Evolutionary conservation across 2,329 filamentous ascomycete genomes (phyloP).

Genomic region (Cucurbitaria berberidis): DNA sequence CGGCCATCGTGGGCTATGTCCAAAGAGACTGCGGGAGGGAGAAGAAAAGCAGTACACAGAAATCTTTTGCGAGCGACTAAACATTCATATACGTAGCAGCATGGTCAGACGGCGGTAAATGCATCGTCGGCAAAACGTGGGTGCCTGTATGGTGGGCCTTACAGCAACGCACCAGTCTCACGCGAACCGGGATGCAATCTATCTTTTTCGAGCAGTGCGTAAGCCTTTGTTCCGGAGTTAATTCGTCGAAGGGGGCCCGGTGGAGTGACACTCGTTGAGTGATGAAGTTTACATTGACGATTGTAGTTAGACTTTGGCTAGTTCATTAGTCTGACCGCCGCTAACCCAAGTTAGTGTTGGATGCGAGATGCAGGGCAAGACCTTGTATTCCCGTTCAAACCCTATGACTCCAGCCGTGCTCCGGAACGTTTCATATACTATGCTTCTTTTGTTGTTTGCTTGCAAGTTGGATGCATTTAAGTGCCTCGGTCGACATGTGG

Average conservation of each 20-base stretch:
- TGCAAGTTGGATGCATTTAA: neutral
- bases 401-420: neutral
- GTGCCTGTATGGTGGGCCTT: slow-evolving; percentile 7
- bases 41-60: neutral
- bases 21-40: neutral
- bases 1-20: slow-evolving; percentile 6
- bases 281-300: slow-evolving; percentile 20
- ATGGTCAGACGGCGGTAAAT: slow-evolving; percentile 5
- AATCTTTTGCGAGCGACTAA: neutral
- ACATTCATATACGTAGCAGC: slow-evolving; percentile 7
- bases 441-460: neutral
- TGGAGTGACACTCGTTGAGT: slow-evolving; percentile 12
- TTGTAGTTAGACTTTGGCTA: slow-evolving; percentile 6
- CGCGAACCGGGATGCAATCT: slow-evolving; percentile 1
- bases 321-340: neutral
- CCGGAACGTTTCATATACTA: neutral
- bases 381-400: neutral
- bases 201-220: neutral
- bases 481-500: neutral
- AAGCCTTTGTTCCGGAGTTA: neutral
- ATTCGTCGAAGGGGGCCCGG: slow-evolving; percentile 4
- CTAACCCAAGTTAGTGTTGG: neutral
- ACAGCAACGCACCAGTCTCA: slow-evolving; percentile 7
- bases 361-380: neutral
- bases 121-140: slow-evolving; percentile 5